Conservation (phyloP, 768 basidiomycete genomes). For the Boletus eberwhitei region DNA sequence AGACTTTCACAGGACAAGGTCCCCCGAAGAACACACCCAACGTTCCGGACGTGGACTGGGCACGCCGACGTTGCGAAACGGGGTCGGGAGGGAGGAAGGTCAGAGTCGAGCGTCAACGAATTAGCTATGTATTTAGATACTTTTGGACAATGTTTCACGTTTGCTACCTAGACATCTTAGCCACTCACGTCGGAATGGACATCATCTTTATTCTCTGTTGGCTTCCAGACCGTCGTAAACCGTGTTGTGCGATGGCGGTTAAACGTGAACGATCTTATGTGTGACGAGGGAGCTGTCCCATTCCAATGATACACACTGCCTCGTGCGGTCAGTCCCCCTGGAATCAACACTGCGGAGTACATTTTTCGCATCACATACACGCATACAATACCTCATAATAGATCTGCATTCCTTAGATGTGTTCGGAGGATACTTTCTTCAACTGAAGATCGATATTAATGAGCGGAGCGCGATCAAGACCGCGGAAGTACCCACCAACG, state of each 20-base stretch:
- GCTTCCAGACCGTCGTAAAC: neutral
- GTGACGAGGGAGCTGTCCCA: neutral
- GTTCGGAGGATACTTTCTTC: conserved; percentile 71
- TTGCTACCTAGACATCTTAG: conserved; percentile 1
- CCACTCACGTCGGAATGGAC: neutral
- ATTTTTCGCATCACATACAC: neutral
- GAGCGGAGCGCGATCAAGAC: neutral
- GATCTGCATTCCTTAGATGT: conserved; percentile 66
- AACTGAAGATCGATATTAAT: conserved; percentile 36
- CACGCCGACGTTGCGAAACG: conserved; percentile 58
- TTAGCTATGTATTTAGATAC: neutral
- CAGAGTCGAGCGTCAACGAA: conserved; percentile 3
- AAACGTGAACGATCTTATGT: neutral
- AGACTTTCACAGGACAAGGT: conserved; percentile 23
- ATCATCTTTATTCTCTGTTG: neutral
- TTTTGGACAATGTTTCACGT: neutral
- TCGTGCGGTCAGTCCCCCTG: neutral
- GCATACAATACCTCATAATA: conserved; percentile 44
- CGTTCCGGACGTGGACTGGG: conserved; percentile 60
- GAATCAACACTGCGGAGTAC: neutral
- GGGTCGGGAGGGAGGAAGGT: conserved; percentile 34
- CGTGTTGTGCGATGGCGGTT: too few species aligned
- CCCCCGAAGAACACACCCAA: conserved; percentile 43
- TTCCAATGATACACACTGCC: neutral
- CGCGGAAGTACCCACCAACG: conserved; percentile 46